Percentiles rank a stretch among this genome's conserved stretches.
These are phyloP conservation scores for Ceratobasidium sp. DNA, from an alignment of 1,284 basidiomycete species.

Conservation along the genomic window DNA sequence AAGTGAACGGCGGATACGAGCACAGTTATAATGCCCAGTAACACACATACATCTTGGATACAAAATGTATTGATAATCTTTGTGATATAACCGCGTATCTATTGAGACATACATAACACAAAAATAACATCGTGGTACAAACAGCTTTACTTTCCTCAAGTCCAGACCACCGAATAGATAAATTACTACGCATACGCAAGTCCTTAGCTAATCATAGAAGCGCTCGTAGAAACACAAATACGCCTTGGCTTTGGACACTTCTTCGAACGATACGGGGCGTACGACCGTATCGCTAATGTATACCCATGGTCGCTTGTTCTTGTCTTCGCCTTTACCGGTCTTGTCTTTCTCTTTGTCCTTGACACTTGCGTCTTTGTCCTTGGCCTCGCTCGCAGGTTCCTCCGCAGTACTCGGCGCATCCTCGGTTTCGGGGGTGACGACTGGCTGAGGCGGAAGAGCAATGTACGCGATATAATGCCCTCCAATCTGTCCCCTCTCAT, in stretches of 20 bases:
- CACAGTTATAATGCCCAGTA: background rate
- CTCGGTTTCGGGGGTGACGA: conserved; percentile 43
- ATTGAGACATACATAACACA: conserved; percentile 1
- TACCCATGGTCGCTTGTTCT: conserved; percentile 74
- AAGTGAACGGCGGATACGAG: background rate
- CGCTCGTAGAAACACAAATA: conserved; percentile 91
- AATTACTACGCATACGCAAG: conserved; percentile 9
- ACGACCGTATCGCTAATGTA: conserved; percentile 87
- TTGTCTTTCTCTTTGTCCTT: too few relatives aligned
- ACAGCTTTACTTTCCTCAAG: background rate
- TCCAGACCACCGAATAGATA: conserved; percentile 9
- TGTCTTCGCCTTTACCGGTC: conserved; percentile 43
- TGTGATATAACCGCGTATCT: background rate
- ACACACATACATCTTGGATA: background rate
- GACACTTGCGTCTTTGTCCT: conserved; percentile 25
- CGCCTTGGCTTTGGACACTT: conserved; percentile 86
- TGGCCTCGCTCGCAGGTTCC: conserved; percentile 1
- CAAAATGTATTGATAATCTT: background rate
- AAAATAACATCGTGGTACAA: conserved; percentile 2
- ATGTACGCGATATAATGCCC: conserved; percentile 86
- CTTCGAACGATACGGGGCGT: conserved; percentile 76
- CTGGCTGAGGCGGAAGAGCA: conserved; percentile 58
- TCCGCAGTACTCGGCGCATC: conserved; percentile 20
- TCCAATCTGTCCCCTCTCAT: conserved; percentile 60
- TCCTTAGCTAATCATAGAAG: conserved; percentile 48